Evolutionary conservation across 2,329 filamentous ascomycete species (phyloP), one percentile per base, ranked within the genome.

Genomic region (Aspergillus puulaauensis): DNA sequence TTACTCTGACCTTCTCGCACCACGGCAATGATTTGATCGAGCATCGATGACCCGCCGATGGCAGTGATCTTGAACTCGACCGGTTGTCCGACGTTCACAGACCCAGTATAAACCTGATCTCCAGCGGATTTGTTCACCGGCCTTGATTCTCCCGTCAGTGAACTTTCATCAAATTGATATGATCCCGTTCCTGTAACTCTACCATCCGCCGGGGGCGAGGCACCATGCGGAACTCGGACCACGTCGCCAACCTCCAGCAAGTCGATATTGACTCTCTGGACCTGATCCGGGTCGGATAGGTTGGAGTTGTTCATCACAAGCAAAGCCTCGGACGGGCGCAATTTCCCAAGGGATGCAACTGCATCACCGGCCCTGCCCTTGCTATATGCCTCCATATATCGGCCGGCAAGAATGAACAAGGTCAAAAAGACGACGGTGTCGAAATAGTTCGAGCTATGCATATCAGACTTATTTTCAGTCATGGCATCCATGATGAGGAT

Each of bases 391-490:
- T 97, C 93, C 41, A 78, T 60, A 44, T 70, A 77, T 37, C 75
- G 74, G 14, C 85, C 85, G 44, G 83, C 79, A 1, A 97, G 85
- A 21, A 97, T 83, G 71, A 97, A 97, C 61, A 97, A 82, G 0
- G 93, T 96, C 56, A 97, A 73, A 62, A 97, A 96, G 3, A 96
- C 90, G 1, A 97, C 93, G 0, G 92, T 91, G 72, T 97, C 93
- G 70, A 96, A 97, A 73, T 96, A 97, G 17, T 77, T 80, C 3
- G 88, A 85, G 52, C 83, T 81, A 15, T 82, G 76, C 48, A 81
- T 79, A 80, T 77, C 52, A 78, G 74, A 72, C 12, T 71, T 64
- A 7, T 56, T 64, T n/a, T 62, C 63, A 24, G 58, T 60, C 33
- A 73, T 74, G 3, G 76, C 74, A 54, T 76, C 84, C 6, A 86